Conservation (phyloP, 2,329 filamentous ascomycete genomes). For the Massarina eburnea region DNA sequence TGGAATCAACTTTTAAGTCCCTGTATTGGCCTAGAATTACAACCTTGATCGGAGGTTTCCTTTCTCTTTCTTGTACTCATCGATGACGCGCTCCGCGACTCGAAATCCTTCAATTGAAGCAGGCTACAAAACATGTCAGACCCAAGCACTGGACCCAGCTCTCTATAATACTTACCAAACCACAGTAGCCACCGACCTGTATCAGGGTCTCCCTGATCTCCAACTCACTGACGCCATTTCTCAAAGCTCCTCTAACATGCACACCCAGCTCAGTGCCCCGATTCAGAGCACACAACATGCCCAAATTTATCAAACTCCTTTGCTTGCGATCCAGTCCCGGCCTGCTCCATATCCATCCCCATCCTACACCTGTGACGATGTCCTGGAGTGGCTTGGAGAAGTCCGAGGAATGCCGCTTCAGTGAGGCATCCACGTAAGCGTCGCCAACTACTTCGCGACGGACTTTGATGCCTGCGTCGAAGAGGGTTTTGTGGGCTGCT, state of each 20-base stretch:
- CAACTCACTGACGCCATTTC: conserved; percentile 60
- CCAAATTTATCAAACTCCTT: conserved; percentile 62
- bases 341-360: conserved; percentile 62
- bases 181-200: conserved; percentile 51
- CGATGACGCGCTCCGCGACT: conserved; percentile 47
- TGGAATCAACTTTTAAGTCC: conserved; percentile 16
- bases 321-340: conserved; percentile 46
- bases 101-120: conserved; percentile 50
- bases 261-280: conserved; percentile 57
- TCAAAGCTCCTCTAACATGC: conserved; percentile 61
- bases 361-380: conserved; percentile 61
- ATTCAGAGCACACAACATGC: conserved; percentile 62
- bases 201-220: conserved; percentile 60
- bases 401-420: conserved; percentile 54
- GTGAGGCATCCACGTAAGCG: conserved; percentile 57
- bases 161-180: conserved; percentile 35
- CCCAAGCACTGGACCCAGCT: not conserved
- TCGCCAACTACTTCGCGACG: conserved; percentile 48
- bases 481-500: conserved; percentile 16
- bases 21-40: conserved; percentile 10
- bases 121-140: not conserved
- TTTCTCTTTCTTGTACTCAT: conserved; percentile 47
- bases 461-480: conserved; percentile 15
- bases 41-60: conserved; percentile 13
- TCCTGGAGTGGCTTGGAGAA: conserved; percentile 61